Conservation (phyloP, 1,139 yeast genomes). For the Magnusiomyces tetraspermus region DNA sequence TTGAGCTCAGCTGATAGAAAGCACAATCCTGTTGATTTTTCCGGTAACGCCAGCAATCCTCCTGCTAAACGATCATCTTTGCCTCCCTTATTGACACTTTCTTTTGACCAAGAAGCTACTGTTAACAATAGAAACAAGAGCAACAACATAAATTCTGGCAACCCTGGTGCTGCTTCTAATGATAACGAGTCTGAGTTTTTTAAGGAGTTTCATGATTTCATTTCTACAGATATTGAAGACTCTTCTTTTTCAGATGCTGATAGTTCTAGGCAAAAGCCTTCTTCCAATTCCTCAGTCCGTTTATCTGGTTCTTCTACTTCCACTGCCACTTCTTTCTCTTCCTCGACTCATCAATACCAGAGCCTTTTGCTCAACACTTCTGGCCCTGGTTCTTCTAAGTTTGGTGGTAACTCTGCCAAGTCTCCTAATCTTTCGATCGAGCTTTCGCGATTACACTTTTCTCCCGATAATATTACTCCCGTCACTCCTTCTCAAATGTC, state of each 20-base stretch:
- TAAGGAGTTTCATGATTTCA: not conserved
- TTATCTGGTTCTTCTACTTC: too few relatives aligned
- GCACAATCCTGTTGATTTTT: not conserved
- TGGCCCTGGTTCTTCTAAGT: too few relatives aligned
- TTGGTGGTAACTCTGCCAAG: too few relatives aligned
- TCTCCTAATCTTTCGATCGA: too few relatives aligned
- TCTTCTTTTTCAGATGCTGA: not conserved
- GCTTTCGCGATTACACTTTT: too few relatives aligned
- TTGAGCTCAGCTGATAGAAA: too few relatives aligned
- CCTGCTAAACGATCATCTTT: conserved; percentile 4
- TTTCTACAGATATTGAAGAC: not conserved
- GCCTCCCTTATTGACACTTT: conserved; percentile 2
- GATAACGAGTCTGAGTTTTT: not conserved
- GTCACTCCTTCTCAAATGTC: too few relatives aligned
- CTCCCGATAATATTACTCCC: too few relatives aligned
- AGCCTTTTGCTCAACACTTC: not conserved
- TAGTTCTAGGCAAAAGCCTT: not conserved
- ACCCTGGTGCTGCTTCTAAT: not conserved
- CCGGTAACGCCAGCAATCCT: not conserved
- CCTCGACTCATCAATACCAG: not conserved
- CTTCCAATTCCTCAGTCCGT: not conserved
- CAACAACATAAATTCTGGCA: too few relatives aligned
- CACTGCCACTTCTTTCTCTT: not conserved
- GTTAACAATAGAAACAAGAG: too few relatives aligned
- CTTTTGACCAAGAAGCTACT: conserved; percentile 1